These are phyloP conservation scores for Paraphoma chrysanthemicola DNA, from an alignment of 2,329 filamentous ascomycete species.

Conservation along the genomic window DNA sequence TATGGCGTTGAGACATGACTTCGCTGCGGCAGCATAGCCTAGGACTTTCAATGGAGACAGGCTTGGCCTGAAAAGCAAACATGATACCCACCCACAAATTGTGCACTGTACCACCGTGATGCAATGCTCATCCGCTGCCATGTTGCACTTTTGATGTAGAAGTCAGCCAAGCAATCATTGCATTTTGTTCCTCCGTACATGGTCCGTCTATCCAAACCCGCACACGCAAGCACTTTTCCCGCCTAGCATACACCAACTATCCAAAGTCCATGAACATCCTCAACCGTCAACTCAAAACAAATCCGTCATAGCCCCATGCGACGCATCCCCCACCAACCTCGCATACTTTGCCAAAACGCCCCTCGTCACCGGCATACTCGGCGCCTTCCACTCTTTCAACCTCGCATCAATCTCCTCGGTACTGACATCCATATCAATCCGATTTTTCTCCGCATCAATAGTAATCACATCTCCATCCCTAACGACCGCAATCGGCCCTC, in stretches of 20 bases:
- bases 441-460: conserved; percentile 82
- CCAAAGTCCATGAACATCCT: background rate
- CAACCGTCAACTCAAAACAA: conserved; percentile 56
- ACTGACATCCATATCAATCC: conserved; percentile 72
- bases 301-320: conserved; percentile 90
- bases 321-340: conserved; percentile 85
- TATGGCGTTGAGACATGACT: conserved; percentile 45
- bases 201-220: background rate
- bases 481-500: conserved; percentile 87
- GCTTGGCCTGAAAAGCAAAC: conserved; percentile 42
- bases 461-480: conserved; percentile 80
- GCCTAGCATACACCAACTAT: background rate
- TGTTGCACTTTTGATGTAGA: no score
- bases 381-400: conserved; percentile 72
- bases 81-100: conserved; percentile 28
- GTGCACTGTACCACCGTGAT: background rate
- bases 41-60: conserved; percentile 43
- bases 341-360: conserved; percentile 93
- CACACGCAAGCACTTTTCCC: background rate
- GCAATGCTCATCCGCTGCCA: no score
- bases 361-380: conserved; percentile 75
- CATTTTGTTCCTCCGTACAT: background rate
- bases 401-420: conserved; percentile 74
- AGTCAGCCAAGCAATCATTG: background rate
- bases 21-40: conserved; percentile 42